A percentile compares a stretch with the other conserved stretches of the same genome.
Conservation (phyloP, 2,329 filamentous ascomycete genomes). For the Escovopsis sp. region DNA sequence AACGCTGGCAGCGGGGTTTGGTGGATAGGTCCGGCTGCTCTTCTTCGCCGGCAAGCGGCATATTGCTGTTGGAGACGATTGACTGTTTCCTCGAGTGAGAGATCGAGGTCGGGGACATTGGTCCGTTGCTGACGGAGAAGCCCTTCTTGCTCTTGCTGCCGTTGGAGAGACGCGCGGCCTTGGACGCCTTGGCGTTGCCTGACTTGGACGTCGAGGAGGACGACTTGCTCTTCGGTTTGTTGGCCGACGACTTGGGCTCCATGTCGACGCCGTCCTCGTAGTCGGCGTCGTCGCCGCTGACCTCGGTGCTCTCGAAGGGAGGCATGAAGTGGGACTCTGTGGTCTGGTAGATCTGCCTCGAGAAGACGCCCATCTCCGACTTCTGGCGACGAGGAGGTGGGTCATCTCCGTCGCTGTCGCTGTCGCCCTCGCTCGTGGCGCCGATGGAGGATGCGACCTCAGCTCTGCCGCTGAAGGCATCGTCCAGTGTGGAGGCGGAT, state of each 20-base stretch:
- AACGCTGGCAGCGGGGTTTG: constrained; percentile 94
- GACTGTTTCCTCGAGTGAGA: constrained; percentile 66
- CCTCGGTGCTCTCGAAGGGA: constrained; percentile 32
- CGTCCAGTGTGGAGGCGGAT: constrained; percentile 83
- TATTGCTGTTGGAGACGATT: constrained; percentile 40
- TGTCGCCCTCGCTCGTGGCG: constrained; percentile 66
- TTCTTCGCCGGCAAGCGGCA: constrained; percentile 52
- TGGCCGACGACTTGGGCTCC: constrained; percentile 24
- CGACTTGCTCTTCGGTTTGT: constrained; percentile 27
- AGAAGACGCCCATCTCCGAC: constrained; percentile 28
- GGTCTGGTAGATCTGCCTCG: constrained; percentile 34
- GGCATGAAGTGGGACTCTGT: constrained; percentile 38
- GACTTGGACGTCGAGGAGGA: constrained; percentile 18
- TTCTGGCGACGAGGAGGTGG: constrained; percentile 45
- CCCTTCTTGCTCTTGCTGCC: constrained; percentile 38
- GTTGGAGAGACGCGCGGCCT: constrained; percentile 24
- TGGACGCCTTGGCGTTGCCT: constrained; percentile 25
- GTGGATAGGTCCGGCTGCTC: constrained; percentile 86
- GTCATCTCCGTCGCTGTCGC: constrained; percentile 47
- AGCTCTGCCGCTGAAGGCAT: constrained; percentile 81
- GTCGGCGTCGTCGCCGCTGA: constrained; percentile 21
- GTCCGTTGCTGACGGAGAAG: constrained; percentile 20
- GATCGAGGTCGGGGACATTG: constrained; percentile 50
- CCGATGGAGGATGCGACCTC: constrained; percentile 75
- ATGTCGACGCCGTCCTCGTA: constrained; percentile 24